Evolutionary conservation across 495 filamentous ascomycete species (phyloP).

Genomic region (Penicillium daleae): DNA sequence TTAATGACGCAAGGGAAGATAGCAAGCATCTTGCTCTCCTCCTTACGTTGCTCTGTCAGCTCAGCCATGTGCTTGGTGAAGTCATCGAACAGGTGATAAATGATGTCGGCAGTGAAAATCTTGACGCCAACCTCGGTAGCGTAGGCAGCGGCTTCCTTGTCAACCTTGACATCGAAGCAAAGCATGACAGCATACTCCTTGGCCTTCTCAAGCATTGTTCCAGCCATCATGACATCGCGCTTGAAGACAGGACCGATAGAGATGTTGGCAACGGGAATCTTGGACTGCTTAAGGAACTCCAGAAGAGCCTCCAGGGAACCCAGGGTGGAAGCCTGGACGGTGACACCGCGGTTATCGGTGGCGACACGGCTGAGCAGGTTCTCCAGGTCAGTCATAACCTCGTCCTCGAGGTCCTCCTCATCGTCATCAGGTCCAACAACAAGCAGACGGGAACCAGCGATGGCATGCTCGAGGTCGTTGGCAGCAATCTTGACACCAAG

Average conservation of each 20-base stretch:
- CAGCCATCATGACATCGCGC: constrained; percentile 96
- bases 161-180: constrained; percentile 99
- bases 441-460: constrained; percentile 92
- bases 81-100: constrained; percentile 96
- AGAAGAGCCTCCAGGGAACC: constrained; percentile 96
- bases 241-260: constrained; percentile 98
- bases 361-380: constrained; percentile 87
- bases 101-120: constrained; percentile 98
- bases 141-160: constrained; percentile 91
- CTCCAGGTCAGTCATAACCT: constrained; percentile 94
- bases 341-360: constrained; percentile 89
- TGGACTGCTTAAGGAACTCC: constrained; percentile 90
- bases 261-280: constrained; percentile 97
- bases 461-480: constrained; percentile 93
- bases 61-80: constrained; percentile 93
- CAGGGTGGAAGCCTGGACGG: constrained; percentile 95
- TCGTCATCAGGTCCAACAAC: constrained; percentile 95
- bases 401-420: constrained; percentile 93
- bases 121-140: constrained; percentile 95
- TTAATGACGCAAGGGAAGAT: constrained; percentile 94
- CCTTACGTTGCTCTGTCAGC: constrained; percentile 86
- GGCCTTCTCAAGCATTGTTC: constrained; percentile 94
- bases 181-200: constrained; percentile 98
- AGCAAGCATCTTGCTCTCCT: constrained; percentile 90
- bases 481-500: constrained; percentile 99